Conservation (phyloP, 176 grass and related monocot species). For the Triticum turgidum region DNA sequence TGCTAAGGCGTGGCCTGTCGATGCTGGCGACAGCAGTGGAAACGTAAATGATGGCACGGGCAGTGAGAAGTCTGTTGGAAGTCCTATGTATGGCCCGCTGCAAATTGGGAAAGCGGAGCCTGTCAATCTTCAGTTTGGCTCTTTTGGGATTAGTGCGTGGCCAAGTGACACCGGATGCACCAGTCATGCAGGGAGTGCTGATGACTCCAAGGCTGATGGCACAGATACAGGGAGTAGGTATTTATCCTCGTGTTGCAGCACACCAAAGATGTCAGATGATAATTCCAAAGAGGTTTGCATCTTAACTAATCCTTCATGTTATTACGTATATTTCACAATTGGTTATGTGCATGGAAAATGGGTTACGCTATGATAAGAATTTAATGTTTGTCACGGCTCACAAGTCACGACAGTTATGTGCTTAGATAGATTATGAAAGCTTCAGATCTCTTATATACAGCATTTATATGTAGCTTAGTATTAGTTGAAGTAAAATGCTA, state of each 20-base stretch:
- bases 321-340: constrained; percentile 15
- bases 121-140: constrained; percentile 14
- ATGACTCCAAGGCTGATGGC: background rate
- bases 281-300: background rate
- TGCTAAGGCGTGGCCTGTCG: constrained; percentile 74
- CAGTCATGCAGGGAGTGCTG: background rate
- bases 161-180: background rate
- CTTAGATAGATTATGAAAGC: background rate
- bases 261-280: background rate
- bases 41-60: background rate
- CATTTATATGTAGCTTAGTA: background rate
- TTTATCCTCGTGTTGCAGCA: constrained; percentile 1
- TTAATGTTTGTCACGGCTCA: background rate
- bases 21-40: constrained; percentile 28
- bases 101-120: background rate
- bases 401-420: background rate
- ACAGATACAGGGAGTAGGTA: constrained; percentile 7
- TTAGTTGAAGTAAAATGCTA: background rate
- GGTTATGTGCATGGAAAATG: background rate
- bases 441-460: background rate
- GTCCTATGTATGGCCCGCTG: background rate
- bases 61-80: background rate
- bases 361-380: background rate
- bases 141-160: constrained; percentile 7
- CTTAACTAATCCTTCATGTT: background rate